Conservation (phyloP, 805 yeast species). For the Diddensiella santjacobensis region DNA sequence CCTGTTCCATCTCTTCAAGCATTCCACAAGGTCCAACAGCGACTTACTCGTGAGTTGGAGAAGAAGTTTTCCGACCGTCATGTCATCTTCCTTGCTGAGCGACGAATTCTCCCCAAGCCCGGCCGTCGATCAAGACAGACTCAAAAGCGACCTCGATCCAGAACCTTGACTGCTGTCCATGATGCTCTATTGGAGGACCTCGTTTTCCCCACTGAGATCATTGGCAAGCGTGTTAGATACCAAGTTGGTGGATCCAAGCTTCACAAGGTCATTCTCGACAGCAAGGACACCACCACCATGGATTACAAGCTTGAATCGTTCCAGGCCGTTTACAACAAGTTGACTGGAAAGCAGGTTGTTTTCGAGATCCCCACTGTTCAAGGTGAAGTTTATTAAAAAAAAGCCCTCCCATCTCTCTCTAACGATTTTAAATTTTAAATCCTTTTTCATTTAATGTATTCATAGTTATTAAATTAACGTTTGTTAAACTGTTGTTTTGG, state of each 20-base stretch:
- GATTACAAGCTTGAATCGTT: conserved; percentile 99
- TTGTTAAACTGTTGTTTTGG: background rate
- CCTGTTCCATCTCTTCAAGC: conserved; percentile 98
- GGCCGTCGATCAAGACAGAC: conserved; percentile 87
- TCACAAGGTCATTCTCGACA: conserved; percentile 95
- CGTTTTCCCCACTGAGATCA: conserved; percentile 99
- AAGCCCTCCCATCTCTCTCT: background rate
- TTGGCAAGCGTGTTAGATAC: conserved; percentile 99
- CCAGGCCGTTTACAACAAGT: conserved; percentile 97
- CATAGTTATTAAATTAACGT: conserved; percentile 3
- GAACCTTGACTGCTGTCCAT: conserved; percentile 98
- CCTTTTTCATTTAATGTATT: conserved; percentile 3
- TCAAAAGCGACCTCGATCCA: conserved; percentile 99
- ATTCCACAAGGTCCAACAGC: conserved; percentile 91
- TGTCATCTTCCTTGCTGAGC: conserved; percentile 98
- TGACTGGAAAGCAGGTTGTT: conserved; percentile 99
- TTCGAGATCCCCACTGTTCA: conserved; percentile 73
- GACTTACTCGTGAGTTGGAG: conserved; percentile 98
- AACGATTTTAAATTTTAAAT: background rate
- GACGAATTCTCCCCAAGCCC: conserved; percentile 99
- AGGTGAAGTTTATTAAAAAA: conserved; percentile 35
- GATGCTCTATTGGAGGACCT: conserved; percentile 98
- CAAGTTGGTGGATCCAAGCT: conserved; percentile 98
- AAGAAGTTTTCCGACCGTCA: conserved; percentile 99
- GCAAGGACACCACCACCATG: conserved; percentile 94